Evolutionary conservation across 2,329 filamentous ascomycete genomes (phyloP).

Genomic region (Mycosphaerella arachidis): DNA sequence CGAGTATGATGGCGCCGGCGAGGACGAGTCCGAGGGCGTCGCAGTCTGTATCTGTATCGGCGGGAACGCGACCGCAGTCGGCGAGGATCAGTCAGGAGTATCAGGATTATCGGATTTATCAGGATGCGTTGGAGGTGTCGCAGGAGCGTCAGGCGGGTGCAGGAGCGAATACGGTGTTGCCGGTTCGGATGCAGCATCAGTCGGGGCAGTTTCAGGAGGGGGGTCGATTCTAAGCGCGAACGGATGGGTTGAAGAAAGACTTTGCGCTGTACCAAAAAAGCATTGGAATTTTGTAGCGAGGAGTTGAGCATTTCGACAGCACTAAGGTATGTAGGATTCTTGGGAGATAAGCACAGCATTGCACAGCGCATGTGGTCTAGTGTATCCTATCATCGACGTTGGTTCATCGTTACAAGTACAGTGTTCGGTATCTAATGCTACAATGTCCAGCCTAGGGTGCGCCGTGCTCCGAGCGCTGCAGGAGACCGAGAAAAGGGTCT

Average conservation of each 20-base stretch:
- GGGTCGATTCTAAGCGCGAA: background rate
- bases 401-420: background rate
- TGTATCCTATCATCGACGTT: background rate
- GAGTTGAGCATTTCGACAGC: no score
- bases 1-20: background rate
- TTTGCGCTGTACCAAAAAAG: no score
- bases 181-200: background rate
- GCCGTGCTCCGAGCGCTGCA: background rate
- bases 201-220: no score
- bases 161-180: background rate
- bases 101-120: background rate
- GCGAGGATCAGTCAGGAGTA: background rate
- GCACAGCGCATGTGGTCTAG: background rate
- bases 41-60: no score
- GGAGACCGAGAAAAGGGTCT: background rate
- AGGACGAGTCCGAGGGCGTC: no score
- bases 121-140: background rate
- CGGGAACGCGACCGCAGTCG: background rate
- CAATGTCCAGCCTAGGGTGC: background rate
- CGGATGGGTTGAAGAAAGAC: constrained; percentile 9
- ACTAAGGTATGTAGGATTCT: no score
- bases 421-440: background rate
- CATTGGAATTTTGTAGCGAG: no score
- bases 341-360: background rate
- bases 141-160: background rate